These are phyloP conservation scores for Anthostomella pinea DNA, from an alignment of 2,329 filamentous ascomycete species.

Conservation along the genomic window DNA sequence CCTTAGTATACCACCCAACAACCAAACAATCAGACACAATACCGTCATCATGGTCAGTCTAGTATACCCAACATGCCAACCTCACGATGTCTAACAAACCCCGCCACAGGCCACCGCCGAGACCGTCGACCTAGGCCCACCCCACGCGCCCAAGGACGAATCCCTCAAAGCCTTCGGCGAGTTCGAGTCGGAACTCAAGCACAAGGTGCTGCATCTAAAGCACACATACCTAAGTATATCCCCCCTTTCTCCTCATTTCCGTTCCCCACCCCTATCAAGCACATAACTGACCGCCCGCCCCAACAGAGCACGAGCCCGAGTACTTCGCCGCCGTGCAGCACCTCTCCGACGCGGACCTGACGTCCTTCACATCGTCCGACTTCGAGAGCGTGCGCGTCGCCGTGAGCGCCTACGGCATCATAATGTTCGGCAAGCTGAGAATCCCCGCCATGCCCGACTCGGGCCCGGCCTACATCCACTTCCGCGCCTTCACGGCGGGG, in stretches of 20 bases:
- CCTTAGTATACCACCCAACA: not conserved
- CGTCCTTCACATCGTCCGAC: slow-evolving; percentile 37
- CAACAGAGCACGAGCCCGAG: slow-evolving; percentile 50
- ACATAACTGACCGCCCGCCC: slow-evolving; percentile 4
- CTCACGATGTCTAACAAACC: too few species aligned
- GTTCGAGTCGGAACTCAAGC: slow-evolving; percentile 50
- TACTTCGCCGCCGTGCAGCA: slow-evolving; percentile 50
- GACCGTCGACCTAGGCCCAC: slow-evolving; percentile 48
- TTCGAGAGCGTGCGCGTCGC: slow-evolving; percentile 44
- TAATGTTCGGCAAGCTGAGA: slow-evolving; percentile 48
- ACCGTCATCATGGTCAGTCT: slow-evolving; percentile 11
- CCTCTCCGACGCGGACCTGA: slow-evolving; percentile 38
- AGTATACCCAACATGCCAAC: too few species aligned
- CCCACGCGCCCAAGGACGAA: slow-evolving; percentile 49
- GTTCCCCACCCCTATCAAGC: not conserved
- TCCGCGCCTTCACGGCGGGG: slow-evolving; percentile 45
- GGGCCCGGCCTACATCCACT: slow-evolving; percentile 44
- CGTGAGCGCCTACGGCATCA: slow-evolving; percentile 45
- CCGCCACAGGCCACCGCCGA: slow-evolving; percentile 52
- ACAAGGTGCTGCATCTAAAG: slow-evolving; percentile 43
- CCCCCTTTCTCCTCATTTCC: not conserved
- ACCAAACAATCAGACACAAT: not conserved
- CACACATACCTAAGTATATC: slow-evolving; percentile 27
- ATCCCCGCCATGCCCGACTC: slow-evolving; percentile 40
- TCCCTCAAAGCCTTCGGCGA: slow-evolving; percentile 48